Evolutionary conservation across 2,329 filamentous ascomycete species (phyloP), one percentile per base, ranked within the genome.

Genomic region (Dactylellina leptospora): DNA sequence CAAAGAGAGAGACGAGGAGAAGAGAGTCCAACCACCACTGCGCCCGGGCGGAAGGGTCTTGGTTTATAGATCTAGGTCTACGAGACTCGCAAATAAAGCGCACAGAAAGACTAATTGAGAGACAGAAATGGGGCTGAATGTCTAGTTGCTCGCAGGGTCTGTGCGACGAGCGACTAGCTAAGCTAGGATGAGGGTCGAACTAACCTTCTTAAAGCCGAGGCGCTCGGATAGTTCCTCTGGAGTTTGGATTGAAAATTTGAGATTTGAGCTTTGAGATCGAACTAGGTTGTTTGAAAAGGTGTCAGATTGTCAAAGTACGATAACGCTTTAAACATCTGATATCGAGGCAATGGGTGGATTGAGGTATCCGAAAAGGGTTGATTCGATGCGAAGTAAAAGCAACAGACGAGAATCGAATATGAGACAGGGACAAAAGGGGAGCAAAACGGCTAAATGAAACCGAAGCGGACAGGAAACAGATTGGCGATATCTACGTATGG

Each of bases 201-300:
- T 60, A 72, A 72, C 68, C 51, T 58, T 63, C 68, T 72, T 64
- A 72, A 64, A 72, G 51, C 68, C 68, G 68, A 72, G 48, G 55
- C 53, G 68, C 47, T 72, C 68, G 59, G 68, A 60, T 72, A 59
- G 53, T 64, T 59, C 18, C 42, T 38, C 11, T 53, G 59, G 53
- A 58, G 44, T 61, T 60, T 54, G 36, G 68, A 30, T 38, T 23
- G 36, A 30, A 70, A 56, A 50, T 62, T 44, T 4, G 3, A 3
- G 20, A 30, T 27, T 38, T 38, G 9, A n/a, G 10, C 16, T 27
- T 40, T 47, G 45, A 42, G 51, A 45, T 48, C 59, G 22, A 63
- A 25, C 53, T 59, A 55, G 59, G 18, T 20, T 56, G 51, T 58
- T 61, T 71, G 50, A 40, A 58, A 70, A 61, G 36, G 58, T 62